Evolutionary conservation across 73 alveolate species (phyloP).

Genomic region (Tetrahymena malaccensis): DNA sequence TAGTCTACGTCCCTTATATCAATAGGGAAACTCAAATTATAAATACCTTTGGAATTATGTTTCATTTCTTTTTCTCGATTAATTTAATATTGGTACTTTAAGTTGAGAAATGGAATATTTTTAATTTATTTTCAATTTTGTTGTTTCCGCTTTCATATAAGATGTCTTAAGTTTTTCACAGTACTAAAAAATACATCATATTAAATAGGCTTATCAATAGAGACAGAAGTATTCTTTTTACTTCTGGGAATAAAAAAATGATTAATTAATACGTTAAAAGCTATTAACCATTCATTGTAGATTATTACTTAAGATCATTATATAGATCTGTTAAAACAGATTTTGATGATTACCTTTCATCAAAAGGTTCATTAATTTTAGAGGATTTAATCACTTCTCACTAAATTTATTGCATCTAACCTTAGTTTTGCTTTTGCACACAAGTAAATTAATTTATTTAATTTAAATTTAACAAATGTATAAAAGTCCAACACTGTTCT

Average conservation of each 20-base stretch:
- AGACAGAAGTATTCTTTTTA: background rate
- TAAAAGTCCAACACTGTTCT: background rate
- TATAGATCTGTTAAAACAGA: background rate
- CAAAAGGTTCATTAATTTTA: background rate
- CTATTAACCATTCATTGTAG: background rate
- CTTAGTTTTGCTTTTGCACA: background rate
- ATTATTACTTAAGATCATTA: background rate
- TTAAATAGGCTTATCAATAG: background rate
- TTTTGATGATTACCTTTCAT: background rate
- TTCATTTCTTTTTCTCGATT: background rate
- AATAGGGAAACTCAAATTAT: background rate
- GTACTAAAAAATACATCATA: background rate
- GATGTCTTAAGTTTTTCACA: background rate
- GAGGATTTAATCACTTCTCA: background rate
- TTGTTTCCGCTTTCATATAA: background rate
- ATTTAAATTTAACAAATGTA: too few relatives aligned
- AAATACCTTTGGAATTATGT: background rate
- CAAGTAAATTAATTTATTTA: background rate
- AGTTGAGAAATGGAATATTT: background rate
- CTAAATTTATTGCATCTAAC: background rate
- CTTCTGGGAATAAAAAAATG: background rate
- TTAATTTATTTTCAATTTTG: background rate
- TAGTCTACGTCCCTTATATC: background rate
- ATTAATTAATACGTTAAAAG: background rate
- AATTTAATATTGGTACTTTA: background rate